Evolutionary conservation across 345 rosid genomes (phyloP).

Genomic region (Populus ilicifolia): DNA sequence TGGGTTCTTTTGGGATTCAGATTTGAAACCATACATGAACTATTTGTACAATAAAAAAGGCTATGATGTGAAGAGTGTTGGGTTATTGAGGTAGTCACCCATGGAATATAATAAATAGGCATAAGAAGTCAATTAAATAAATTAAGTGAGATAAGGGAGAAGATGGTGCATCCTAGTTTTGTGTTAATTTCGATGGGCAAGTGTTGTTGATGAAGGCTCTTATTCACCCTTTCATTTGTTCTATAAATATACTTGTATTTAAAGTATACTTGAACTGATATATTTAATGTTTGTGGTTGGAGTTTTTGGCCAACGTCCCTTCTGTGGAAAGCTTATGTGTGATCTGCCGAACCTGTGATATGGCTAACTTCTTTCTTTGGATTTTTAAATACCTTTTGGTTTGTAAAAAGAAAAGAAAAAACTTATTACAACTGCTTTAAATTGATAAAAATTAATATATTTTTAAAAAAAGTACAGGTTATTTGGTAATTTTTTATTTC

Average conservation of each 20-base stretch:
- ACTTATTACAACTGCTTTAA: neutral
- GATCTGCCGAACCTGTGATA: neutral
- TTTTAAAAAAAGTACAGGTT: neutral
- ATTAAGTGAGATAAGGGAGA: neutral
- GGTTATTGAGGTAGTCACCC: neutral
- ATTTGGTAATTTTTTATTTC: neutral
- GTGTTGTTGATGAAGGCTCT: neutral
- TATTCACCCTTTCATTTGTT: neutral
- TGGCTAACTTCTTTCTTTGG: neutral
- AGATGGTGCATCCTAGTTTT: neutral
- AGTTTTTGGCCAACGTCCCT: too few species aligned
- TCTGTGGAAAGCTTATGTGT: too few species aligned
- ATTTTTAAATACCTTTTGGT: neutral
- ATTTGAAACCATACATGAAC: neutral
- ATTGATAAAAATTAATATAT: too few species aligned
- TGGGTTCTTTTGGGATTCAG: neutral
- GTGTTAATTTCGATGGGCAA: neutral
- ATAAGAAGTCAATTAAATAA: neutral
- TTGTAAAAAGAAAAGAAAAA: too few species aligned
- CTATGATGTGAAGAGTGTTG: neutral
- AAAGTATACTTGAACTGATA: neutral
- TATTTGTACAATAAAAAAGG: neutral
- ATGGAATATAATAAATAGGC: neutral
- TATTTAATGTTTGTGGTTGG: neutral
- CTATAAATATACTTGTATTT: neutral